Evolutionary conservation across 257 asterid genomes (phyloP).

Genomic region (Solanum megistacrolobum): DNA sequence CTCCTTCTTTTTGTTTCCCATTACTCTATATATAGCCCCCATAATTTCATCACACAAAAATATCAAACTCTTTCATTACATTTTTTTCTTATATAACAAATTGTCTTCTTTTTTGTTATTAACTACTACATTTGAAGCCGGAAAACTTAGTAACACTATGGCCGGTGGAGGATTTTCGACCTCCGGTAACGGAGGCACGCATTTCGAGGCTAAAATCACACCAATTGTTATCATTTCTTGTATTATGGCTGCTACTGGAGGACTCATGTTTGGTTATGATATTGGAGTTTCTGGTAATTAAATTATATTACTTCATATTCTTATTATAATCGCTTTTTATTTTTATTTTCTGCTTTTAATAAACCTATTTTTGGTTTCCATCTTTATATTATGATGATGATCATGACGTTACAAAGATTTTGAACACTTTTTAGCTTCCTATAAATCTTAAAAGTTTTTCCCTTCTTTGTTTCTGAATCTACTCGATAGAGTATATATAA

Average conservation of each 20-base stretch:
- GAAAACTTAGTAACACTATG: slow-evolving; percentile 17
- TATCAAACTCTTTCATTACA: not conserved
- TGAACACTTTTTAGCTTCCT: not conserved
- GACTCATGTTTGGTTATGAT: slow-evolving; percentile 85
- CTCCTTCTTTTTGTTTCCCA: not conserved
- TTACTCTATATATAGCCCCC: not conserved
- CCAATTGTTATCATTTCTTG: slow-evolving; percentile 73
- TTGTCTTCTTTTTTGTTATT: not conserved
- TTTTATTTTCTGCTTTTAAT: too few species aligned
- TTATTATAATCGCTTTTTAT: not conserved
- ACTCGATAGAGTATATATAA: not conserved
- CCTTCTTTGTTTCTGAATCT: not conserved
- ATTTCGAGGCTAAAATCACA: slow-evolving; percentile 75
- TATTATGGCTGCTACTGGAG: slow-evolving; percentile 83
- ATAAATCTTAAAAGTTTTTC: not conserved
- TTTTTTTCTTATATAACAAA: not conserved
- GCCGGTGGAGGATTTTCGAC: slow-evolving; percentile 62
- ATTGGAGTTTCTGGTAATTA: slow-evolving; percentile 61
- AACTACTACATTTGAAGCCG: not conserved
- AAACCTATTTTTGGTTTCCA: not conserved
- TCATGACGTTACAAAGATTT: not conserved
- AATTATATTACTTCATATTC: not conserved
- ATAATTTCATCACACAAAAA: slow-evolving; percentile 3
- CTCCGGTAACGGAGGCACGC: slow-evolving; percentile 38
- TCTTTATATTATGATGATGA: not conserved